Conservation (phyloP, 1,284 basidiomycete genomes). For the Megacollybia platyphylla region DNA sequence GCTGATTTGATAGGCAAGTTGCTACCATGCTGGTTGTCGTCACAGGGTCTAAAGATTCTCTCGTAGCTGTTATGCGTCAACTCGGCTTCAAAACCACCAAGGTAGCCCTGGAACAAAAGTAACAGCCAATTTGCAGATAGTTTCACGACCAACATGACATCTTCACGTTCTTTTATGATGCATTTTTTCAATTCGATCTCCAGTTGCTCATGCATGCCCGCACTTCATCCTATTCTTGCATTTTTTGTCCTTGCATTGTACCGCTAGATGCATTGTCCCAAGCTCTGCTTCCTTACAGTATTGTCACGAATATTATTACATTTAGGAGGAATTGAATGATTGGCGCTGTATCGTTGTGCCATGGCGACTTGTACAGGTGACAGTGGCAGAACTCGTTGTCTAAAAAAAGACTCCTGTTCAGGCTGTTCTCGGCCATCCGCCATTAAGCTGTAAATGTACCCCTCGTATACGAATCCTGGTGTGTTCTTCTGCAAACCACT, state of each 20-base stretch:
- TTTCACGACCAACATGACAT: constrained; percentile 9
- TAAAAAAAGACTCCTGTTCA: no score
- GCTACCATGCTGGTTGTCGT: background rate
- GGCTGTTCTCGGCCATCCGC: no score
- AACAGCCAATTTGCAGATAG: constrained; percentile 23
- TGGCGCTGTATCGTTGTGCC: no score
- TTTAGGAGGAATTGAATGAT: no score
- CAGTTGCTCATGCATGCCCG: constrained; percentile 11
- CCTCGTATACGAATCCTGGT: no score
- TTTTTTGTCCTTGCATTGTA: constrained; percentile 19
- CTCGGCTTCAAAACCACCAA: constrained; percentile 81
- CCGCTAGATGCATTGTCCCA: background rate
- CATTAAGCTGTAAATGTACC: no score
- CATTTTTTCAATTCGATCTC: constrained; percentile 14
- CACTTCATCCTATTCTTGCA: constrained; percentile 18
- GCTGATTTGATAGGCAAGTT: constrained; percentile 54
- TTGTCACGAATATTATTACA: no score
- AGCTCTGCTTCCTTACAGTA: no score
- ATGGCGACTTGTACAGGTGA: no score
- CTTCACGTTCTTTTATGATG: constrained; percentile 7
- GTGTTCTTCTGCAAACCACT: no score
- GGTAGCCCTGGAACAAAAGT: constrained; percentile 38
- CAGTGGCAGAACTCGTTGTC: no score
- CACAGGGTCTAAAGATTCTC: constrained; percentile 5
- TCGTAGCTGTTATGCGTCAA: constrained; percentile 56